These are phyloP conservation scores for Suhomyces wounanorum DNA, from an alignment of 1,139 yeast genomes.

Conservation along the genomic window DNA sequence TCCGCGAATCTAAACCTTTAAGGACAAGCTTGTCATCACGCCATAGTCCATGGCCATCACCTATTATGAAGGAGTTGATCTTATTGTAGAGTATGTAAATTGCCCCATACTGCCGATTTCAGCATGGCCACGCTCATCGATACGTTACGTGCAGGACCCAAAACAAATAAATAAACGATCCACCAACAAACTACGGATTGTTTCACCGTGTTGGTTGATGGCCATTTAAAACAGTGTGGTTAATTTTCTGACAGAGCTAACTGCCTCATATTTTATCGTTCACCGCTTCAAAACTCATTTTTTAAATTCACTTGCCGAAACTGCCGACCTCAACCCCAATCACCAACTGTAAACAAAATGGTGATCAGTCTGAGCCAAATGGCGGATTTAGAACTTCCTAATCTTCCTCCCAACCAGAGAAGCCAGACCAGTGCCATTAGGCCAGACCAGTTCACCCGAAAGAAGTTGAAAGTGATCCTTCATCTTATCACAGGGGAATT, in stretches of 20 bases:
- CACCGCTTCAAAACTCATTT: background rate
- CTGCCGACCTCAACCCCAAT: background rate
- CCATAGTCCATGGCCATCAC: background rate
- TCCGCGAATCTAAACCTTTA: background rate
- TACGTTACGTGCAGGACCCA: constrained; percentile 1
- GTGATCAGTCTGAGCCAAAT: constrained; percentile 8
- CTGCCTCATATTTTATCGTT: background rate
- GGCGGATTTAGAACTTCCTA: constrained; percentile 21
- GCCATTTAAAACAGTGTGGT: background rate
- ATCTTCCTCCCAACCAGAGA: constrained; percentile 16
- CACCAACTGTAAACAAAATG: constrained; percentile 3
- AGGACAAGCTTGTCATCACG: background rate
- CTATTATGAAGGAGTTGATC: background rate
- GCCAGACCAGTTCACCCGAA: constrained; percentile 56
- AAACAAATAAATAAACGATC: constrained; percentile 10
- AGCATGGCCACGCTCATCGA: background rate
- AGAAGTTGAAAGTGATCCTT: constrained; percentile 62
- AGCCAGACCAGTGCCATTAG: constrained; percentile 15
- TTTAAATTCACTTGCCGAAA: background rate
- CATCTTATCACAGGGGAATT: constrained; percentile 68
- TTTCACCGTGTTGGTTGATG: constrained; percentile 3
- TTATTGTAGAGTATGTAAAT: background rate
- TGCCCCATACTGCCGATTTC: background rate
- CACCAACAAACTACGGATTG: constrained; percentile 1
- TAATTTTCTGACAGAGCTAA: background rate